A percentile compares a stretch with the other conserved stretches of the same genome.
phyloP scores from a whole-genome alignment of 352 stramenopile species.

The Elongisporangium prolatum region DNA sequence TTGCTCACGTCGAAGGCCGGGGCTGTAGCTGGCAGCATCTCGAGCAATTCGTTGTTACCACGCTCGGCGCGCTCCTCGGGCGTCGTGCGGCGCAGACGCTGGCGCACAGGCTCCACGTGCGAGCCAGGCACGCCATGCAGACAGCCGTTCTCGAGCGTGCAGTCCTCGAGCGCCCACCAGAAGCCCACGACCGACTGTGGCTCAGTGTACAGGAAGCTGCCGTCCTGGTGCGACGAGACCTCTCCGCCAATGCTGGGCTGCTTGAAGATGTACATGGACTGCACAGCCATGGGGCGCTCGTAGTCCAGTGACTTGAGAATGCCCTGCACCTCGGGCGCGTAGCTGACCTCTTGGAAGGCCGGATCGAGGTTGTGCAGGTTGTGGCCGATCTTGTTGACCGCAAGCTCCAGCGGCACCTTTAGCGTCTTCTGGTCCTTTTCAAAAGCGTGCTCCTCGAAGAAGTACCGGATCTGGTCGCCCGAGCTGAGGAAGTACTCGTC shows the following conservation, averaged over 20 bases:
- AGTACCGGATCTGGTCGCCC: slow-evolving; percentile 90
- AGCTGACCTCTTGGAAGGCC: slow-evolving; percentile 84
- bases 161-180: slow-evolving; percentile 95
- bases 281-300: slow-evolving; percentile 84
- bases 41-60: slow-evolving; percentile 41
- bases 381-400: slow-evolving; percentile 96
- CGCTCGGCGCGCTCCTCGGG: slow-evolving; percentile 34
- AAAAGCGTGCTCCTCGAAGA: slow-evolving; percentile 90
- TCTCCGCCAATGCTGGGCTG: slow-evolving; percentile 91
- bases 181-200: slow-evolving; percentile 94
- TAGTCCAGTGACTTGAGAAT: slow-evolving; percentile 87
- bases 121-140: slow-evolving; percentile 91
- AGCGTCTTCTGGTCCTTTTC: slow-evolving; percentile 60
- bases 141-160: slow-evolving; percentile 93
- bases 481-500: slow-evolving; percentile 94
- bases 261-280: slow-evolving; percentile 99
- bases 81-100: slow-evolving; percentile 76
- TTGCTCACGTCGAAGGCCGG: slow-evolving; percentile 52
- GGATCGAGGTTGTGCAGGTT: slow-evolving; percentile 90
- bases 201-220: slow-evolving; percentile 95
- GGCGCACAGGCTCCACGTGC: slow-evolving; percentile 84
- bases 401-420: slow-evolving; percentile 52
- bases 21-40: slow-evolving; percentile 47
- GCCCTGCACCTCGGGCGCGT: slow-evolving; percentile 60
- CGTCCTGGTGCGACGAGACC: slow-evolving; percentile 95